Evolutionary conservation across 2,329 filamentous ascomycete species (phyloP).

Genomic region (Talaromyces atroroseus): DNA sequence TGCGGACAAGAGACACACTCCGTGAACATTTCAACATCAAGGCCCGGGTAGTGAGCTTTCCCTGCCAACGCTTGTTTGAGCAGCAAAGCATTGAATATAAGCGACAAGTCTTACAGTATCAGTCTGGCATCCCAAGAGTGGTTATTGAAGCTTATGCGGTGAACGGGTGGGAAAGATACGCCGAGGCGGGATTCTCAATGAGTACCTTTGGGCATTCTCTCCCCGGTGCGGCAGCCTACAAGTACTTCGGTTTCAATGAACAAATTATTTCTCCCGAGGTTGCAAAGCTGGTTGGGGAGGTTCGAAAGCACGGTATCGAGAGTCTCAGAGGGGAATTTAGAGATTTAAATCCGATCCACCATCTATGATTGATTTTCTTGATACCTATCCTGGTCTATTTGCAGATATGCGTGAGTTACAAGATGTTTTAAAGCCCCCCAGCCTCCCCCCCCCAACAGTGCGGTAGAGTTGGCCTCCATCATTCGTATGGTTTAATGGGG

Average conservation of each 20-base stretch:
- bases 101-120: conserved; percentile 36
- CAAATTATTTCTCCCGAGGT: conserved; percentile 1
- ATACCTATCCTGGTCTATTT: too few relatives aligned
- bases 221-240: conserved; percentile 21
- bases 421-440: too few relatives aligned
- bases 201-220: conserved; percentile 37
- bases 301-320: neutral
- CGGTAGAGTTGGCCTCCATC: too few relatives aligned
- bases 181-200: conserved; percentile 44
- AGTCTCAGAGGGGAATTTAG: conserved; percentile 6
- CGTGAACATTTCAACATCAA: conserved; percentile 35
- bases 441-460: too few relatives aligned
- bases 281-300: neutral
- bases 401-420: too few relatives aligned
- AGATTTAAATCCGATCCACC: conserved; percentile 7
- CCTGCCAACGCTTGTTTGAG: conserved; percentile 48
- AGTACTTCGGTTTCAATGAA: conserved; percentile 21
- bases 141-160: conserved; percentile 48
- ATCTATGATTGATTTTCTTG: neutral
- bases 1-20: conserved; percentile 38
- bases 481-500: too few relatives aligned
- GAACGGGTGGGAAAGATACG: conserved; percentile 51
- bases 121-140: conserved; percentile 37
- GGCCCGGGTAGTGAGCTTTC: conserved; percentile 47
- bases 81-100: conserved; percentile 43